A percentile compares a stretch with the other conserved stretches of the same genome.
Conservation (phyloP, 495 filamentous ascomycete genomes). For the Trichoderma orchidacearum region DNA sequence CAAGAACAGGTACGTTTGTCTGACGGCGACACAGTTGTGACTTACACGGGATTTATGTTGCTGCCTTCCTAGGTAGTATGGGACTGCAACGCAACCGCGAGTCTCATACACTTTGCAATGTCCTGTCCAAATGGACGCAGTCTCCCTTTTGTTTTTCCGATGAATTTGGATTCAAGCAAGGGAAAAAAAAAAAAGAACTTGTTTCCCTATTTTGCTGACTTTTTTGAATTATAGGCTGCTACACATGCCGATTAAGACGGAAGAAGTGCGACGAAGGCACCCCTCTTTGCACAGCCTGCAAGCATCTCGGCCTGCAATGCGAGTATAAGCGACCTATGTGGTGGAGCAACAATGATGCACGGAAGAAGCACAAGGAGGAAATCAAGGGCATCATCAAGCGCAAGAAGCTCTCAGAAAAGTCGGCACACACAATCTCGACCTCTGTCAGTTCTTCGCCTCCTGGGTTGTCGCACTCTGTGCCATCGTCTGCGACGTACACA, state of each 20-base stretch:
- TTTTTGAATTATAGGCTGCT: conserved; percentile 57
- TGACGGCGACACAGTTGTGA: too few species aligned
- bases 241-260: conserved; percentile 83
- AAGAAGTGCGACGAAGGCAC: conserved; percentile 98
- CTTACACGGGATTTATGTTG: conserved; percentile 4
- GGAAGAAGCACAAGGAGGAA: conserved; percentile 75
- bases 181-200: too few species aligned
- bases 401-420: conserved; percentile 86
- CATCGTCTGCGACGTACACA: conserved; percentile 66
- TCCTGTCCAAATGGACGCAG: too few species aligned
- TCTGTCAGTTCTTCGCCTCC: conserved; percentile 49
- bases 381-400: conserved; percentile 97
- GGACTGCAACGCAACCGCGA: too few species aligned
- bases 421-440: conserved; percentile 39
- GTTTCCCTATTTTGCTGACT: not conserved
- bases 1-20: conserved; percentile 84
- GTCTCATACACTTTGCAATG: too few species aligned
- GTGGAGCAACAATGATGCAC: conserved; percentile 87
- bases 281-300: conserved; percentile 77
- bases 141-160: too few species aligned
- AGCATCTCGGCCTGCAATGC: conserved; percentile 70
- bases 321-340: conserved; percentile 95
- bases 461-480: conserved; percentile 67
- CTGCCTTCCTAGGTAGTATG: too few species aligned
- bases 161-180: too few species aligned